Evolutionary conservation across 192 early-diverging fungal genomes (phyloP).

Genomic region (Coemansia sp.): DNA sequence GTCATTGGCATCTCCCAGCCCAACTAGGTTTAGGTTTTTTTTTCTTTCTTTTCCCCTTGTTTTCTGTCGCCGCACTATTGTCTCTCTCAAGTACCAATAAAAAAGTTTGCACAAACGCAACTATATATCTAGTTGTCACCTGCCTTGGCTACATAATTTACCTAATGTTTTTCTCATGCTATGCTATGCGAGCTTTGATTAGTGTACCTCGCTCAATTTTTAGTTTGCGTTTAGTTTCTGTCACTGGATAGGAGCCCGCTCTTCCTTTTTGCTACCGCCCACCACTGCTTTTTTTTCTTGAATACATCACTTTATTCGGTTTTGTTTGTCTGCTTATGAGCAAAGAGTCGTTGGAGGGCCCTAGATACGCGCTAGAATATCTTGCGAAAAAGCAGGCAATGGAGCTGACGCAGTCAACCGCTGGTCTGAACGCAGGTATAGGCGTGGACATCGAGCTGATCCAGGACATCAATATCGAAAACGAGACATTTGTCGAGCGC

Average conservation of each 20-base stretch:
- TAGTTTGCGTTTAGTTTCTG: constrained; percentile 10
- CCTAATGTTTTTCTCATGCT: neutral
- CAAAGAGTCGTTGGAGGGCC: constrained; percentile 9
- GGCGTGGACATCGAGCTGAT: constrained; percentile 91
- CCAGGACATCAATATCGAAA: constrained; percentile 74
- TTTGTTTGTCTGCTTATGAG: constrained; percentile 5
- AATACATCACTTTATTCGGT: too few relatives aligned
- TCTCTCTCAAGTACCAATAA: too few relatives aligned
- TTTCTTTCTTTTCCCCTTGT: constrained; percentile 5
- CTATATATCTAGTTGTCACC: too few relatives aligned
- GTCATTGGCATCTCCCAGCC: constrained; percentile 70
- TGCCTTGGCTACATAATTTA: neutral
- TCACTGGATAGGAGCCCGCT: neutral
- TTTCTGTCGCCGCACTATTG: too few relatives aligned
- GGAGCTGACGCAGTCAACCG: neutral
- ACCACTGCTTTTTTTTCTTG: too few relatives aligned
- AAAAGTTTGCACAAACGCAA: too few relatives aligned
- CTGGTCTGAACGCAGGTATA: constrained; percentile 68
- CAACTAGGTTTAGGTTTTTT: constrained; percentile 45
- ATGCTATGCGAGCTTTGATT: neutral
- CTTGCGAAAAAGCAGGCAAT: constrained; percentile 23
- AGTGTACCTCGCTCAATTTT: too few relatives aligned
- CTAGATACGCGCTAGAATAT: constrained; percentile 18
- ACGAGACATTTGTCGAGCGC: constrained; percentile 81
- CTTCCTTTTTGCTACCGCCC: constrained; percentile 3